phyloP scores from a whole-genome alignment of 2,329 filamentous ascomycete species.

The Pseudopithomyces chartarum region DNA sequence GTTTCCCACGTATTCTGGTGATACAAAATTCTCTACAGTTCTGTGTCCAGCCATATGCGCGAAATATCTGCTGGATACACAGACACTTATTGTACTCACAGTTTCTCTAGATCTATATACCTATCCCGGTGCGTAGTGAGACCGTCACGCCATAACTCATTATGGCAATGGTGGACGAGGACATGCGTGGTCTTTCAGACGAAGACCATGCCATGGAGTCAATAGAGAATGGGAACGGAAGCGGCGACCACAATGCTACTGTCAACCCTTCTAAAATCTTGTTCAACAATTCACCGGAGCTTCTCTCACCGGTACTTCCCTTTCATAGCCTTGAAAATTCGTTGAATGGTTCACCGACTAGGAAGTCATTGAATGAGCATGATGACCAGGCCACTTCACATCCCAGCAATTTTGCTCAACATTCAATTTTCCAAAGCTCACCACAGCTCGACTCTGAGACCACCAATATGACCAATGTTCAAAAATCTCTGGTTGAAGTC shows the following conservation, averaged over 20 bases:
- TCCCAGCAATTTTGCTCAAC: slow-evolving; percentile 16
- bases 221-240: slow-evolving; percentile 39
- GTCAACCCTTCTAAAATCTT: slow-evolving; percentile 36
- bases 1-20: too few species aligned
- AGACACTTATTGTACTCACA: neutral
- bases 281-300: slow-evolving; percentile 13
- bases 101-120: slow-evolving; percentile 14
- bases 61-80: too few species aligned
- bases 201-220: slow-evolving; percentile 34
- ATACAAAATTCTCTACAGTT: too few species aligned
- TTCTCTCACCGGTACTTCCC: slow-evolving; percentile 22
- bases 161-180: slow-evolving; percentile 31
- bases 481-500: slow-evolving; percentile 26
- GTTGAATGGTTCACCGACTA: slow-evolving; percentile 15
- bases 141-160: slow-evolving; percentile 20
- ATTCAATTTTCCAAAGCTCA: slow-evolving; percentile 13
- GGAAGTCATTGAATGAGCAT: slow-evolving; percentile 9
- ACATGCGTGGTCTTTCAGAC: slow-evolving; percentile 28
- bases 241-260: slow-evolving; percentile 22
- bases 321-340: slow-evolving; percentile 25
- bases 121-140: slow-evolving; percentile 17
- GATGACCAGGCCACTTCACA: slow-evolving; percentile 5
- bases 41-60: too few species aligned
- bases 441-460: slow-evolving; percentile 25
- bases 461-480: slow-evolving; percentile 26